These are phyloP conservation scores for Priceomyces haplophilus DNA, from an alignment of 805 yeast genomes.

Conservation along the genomic window DNA sequence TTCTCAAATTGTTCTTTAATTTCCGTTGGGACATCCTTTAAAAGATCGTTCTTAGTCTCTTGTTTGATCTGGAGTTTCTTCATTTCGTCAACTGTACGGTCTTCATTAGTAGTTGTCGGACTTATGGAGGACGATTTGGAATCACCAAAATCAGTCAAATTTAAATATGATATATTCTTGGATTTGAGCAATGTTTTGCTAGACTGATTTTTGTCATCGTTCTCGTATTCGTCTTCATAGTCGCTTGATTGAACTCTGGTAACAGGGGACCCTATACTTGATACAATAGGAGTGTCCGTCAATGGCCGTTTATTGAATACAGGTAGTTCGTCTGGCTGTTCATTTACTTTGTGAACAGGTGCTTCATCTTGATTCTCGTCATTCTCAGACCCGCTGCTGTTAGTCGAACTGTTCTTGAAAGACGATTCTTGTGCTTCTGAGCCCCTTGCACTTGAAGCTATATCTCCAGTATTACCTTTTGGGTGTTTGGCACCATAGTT, in stretches of 20 bases:
- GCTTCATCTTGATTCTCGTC: not conserved
- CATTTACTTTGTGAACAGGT: conserved; percentile 2
- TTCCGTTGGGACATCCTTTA: conserved; percentile 33
- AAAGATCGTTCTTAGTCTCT: conserved; percentile 29
- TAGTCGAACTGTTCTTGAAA: not conserved
- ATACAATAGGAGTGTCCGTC: conserved; percentile 70
- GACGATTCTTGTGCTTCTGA: not conserved
- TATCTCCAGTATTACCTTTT: not conserved
- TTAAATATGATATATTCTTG: conserved; percentile 39
- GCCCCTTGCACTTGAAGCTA: not conserved
- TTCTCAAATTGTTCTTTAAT: conserved; percentile 37
- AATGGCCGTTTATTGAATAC: conserved; percentile 69
- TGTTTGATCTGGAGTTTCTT: conserved; percentile 10
- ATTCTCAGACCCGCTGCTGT: conserved; percentile 2
- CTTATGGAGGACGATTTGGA: conserved; percentile 10
- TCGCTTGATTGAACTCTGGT: conserved; percentile 28
- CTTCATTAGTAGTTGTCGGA: conserved; percentile 10
- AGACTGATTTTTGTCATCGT: conserved; percentile 11
- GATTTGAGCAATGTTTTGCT: conserved; percentile 14
- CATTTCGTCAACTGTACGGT: conserved; percentile 1
- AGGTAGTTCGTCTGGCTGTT: conserved; percentile 31
- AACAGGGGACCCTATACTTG: conserved; percentile 54
- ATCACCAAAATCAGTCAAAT: conserved; percentile 30
- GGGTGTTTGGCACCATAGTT: not conserved
- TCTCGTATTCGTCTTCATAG: conserved; percentile 22